Conservation (phyloP, 768 basidiomycete genomes). For the Leccinum truebloodii region DNA sequence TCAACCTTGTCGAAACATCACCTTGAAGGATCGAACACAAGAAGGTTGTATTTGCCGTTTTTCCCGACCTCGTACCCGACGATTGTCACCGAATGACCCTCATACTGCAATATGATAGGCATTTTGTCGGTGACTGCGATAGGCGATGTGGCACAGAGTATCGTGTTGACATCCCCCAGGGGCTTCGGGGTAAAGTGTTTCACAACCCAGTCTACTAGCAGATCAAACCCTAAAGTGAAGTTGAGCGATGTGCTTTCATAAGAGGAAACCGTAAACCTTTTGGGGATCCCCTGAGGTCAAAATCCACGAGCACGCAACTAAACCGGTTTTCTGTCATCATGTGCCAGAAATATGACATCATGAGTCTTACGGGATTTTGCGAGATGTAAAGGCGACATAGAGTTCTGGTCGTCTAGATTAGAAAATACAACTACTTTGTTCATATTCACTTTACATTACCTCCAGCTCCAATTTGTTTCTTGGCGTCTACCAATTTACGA, state of each 20-base stretch:
- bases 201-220: conserved; percentile 71
- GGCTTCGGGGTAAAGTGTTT: conserved; percentile 59
- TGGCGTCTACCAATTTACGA: conserved; percentile 50
- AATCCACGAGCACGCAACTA: conserved; percentile 68
- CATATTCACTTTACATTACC: conserved; percentile 42
- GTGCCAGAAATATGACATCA: neutral
- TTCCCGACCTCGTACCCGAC: conserved; percentile 77
- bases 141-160: conserved; percentile 49
- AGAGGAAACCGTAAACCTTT: conserved; percentile 40
- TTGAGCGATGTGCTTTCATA: neutral
- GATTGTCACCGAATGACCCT: conserved; percentile 85
- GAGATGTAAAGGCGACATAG: conserved; percentile 73
- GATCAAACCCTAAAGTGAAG: conserved; percentile 39
- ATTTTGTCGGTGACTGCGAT: conserved; percentile 62
- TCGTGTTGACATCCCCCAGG: conserved; percentile 49
- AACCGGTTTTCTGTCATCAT: neutral
- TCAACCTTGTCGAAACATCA: conserved; percentile 31
- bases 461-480: conserved; percentile 80
- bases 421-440: neutral
- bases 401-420: conserved; percentile 50
- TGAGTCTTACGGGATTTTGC: conserved; percentile 76
- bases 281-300: conserved; percentile 46
- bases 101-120: conserved; percentile 82
- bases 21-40: conserved; percentile 80
- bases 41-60: conserved; percentile 57